Base-by-base conservation (phyloP, 306 rosid species). In the Crotalaria pallida region DNA sequence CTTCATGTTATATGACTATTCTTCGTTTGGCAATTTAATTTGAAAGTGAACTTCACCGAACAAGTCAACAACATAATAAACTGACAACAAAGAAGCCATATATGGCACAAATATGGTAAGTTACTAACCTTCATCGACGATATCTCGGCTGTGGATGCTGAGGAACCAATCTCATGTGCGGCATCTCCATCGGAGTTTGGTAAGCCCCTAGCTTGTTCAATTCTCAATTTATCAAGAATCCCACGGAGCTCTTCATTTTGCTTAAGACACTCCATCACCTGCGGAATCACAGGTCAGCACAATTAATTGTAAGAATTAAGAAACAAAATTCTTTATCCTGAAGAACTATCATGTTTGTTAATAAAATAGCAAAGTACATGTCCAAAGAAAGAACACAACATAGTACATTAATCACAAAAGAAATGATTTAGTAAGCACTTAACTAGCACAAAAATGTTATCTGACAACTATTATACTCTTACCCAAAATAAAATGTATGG, bases 191-290 rank as follows among this genome's bases (percentile, higher is more conserved):
- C 74, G 45, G 87, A 76, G 56, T 74, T 79, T 0, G 83, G 81
- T 45, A 80, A 67, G 64, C 78, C 83, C 73, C 70, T 81, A 3
- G 92, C 80, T 73, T 80, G 94, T 49, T 88, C 95, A 38, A 83
- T 80, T 80, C 96, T 87, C 76, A 94, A 65, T 48, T 85, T 81
- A 60, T 87, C 91, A 34, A 94, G 65, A 49, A 82, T 65, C 75
- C 71, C 82, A 41, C 97, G 89, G 64, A 94, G 98, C 81, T 84
- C 97, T 77, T 88, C 96, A 71, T 94, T 90, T 76, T 90, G 89
- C 85, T 90, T 85, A 45, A 90, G 92, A 80, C 98, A 90, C 65
- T 88, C 92, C 77, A 87, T 89, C 81, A 93, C 94, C 98, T 90
- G 77, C 65, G 75, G 73, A 77, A 75, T 63, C 61, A 57, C 73